Evolutionary conservation across 257 asterid genomes (phyloP).

Genomic region (Cordia subcordata): DNA sequence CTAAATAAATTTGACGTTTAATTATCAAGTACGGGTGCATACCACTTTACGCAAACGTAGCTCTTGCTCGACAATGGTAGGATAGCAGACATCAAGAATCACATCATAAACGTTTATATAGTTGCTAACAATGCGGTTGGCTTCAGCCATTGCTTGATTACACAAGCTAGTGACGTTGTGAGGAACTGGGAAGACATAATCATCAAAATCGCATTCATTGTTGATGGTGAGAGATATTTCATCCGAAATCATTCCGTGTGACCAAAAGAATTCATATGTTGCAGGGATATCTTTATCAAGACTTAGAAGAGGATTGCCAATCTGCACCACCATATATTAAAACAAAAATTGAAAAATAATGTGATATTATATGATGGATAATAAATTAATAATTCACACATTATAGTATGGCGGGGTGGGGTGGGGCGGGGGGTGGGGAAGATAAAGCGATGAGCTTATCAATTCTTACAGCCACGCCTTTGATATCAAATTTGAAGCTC

Average conservation of each 20-base stretch:
- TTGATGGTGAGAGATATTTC: slow-evolving; percentile 34
- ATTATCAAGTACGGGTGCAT: no score
- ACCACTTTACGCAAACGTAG: slow-evolving; percentile 43
- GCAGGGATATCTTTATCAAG: slow-evolving; percentile 58
- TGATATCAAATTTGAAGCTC: slow-evolving; percentile 25
- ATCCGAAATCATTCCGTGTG: slow-evolving; percentile 85
- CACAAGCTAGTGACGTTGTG: slow-evolving; percentile 39
- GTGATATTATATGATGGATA: no score
- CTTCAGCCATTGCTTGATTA: slow-evolving; percentile 29
- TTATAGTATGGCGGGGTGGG: no score
- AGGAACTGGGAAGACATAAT: slow-evolving; percentile 16
- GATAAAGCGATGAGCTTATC: no score
- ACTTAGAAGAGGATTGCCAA: slow-evolving; percentile 80
- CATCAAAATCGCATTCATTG: slow-evolving; percentile 46
- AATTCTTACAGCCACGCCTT: slow-evolving; percentile 32
- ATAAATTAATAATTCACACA: no score
- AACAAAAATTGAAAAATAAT: not conserved
- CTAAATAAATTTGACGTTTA: no score
- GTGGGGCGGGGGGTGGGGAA: no score
- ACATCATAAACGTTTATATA: slow-evolving; percentile 55
- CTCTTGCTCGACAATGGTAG: slow-evolving; percentile 47
- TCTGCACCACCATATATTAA: slow-evolving; percentile 26
- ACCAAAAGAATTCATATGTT: slow-evolving; percentile 59
- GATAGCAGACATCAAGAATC: slow-evolving; percentile 69
- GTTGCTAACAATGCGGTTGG: slow-evolving; percentile 27